A percentile compares a stretch with the other conserved stretches of the same genome.
phyloP scores from a whole-genome alignment of 1,284 basidiomycete species.

The Pseudozyma sp. region DNA sequence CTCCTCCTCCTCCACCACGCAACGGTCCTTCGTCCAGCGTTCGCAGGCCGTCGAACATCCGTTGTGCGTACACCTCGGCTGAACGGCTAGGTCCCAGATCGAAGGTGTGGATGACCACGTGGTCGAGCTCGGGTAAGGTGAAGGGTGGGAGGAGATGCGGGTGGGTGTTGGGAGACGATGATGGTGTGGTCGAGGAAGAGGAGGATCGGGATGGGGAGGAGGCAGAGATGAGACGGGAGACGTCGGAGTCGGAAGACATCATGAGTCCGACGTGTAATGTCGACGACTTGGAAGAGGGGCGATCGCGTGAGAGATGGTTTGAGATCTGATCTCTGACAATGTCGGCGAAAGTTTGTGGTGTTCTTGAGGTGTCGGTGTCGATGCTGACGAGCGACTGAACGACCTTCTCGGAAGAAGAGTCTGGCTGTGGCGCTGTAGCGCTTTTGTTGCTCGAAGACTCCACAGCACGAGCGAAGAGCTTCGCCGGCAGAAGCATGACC shows the following conservation, averaged over 20 bases:
- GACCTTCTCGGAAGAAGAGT: slow-evolving; percentile 12
- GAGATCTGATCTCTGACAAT: slow-evolving; percentile 28
- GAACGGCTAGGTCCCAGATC: slow-evolving; percentile 76
- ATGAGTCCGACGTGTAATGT: slow-evolving; percentile 44
- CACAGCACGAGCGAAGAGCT: slow-evolving; percentile 25
- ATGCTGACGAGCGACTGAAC: slow-evolving; percentile 20
- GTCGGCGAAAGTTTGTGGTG: slow-evolving; percentile 19
- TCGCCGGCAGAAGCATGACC: slow-evolving; percentile 41
- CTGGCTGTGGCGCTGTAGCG: background rate
- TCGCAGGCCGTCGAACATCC: slow-evolving; percentile 88
- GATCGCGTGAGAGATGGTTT: background rate
- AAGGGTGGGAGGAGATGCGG: slow-evolving; percentile 20
- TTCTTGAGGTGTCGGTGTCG: background rate
- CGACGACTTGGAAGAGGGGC: background rate
- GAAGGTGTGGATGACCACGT: slow-evolving; percentile 60
- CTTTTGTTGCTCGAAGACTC: background rate
- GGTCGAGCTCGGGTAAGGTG: background rate
- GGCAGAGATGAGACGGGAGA: slow-evolving; percentile 12
- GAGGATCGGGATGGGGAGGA: slow-evolving; percentile 1
- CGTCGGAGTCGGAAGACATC: slow-evolving; percentile 43
- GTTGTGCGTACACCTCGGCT: slow-evolving; percentile 79
- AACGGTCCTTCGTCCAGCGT: slow-evolving; percentile 75
- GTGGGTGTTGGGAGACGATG: background rate
- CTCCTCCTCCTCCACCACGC: slow-evolving; percentile 55
- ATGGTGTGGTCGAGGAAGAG: background rate